These are phyloP conservation scores for Zasmidium citrigriseum DNA, from an alignment of 2,329 filamentous ascomycete genomes.

Conservation along the genomic window DNA sequence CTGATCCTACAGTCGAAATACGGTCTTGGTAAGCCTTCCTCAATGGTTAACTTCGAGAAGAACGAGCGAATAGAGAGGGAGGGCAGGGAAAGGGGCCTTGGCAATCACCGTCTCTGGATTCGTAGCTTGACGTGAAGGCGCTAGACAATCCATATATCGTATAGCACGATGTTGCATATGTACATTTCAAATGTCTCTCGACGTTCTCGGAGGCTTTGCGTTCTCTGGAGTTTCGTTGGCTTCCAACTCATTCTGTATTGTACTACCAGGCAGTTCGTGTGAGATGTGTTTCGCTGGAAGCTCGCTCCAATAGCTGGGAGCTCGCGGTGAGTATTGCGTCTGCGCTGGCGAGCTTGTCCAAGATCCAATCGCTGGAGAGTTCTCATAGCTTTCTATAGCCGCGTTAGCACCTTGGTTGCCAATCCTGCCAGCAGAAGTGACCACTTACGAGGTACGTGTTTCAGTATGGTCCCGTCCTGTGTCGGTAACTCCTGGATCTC, in stretches of 20 bases:
- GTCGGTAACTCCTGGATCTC: background rate
- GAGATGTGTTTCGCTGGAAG: background rate
- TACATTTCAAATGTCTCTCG: background rate
- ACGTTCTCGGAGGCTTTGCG: background rate
- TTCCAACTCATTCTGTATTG: constrained; percentile 3
- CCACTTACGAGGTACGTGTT: background rate
- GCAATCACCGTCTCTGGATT: too few relatives aligned
- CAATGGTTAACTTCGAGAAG: too few relatives aligned
- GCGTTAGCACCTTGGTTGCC: background rate
- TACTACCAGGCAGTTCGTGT: constrained; percentile 1
- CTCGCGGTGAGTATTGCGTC: background rate
- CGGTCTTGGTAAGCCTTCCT: background rate
- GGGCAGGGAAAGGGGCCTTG: too few relatives aligned
- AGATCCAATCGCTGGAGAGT: background rate
- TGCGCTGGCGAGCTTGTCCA: background rate
- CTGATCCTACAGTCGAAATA: background rate
- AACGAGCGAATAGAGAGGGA: too few relatives aligned
- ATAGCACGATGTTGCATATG: background rate
- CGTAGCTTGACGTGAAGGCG: too few relatives aligned
- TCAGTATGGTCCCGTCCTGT: background rate
- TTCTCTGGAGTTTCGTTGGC: background rate
- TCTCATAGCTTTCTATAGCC: background rate
- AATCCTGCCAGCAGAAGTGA: background rate
- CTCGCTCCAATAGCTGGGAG: background rate
- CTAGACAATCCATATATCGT: too few relatives aligned